A percentile compares a stretch with the other conserved stretches of the same genome.
Conservation (phyloP, 2,329 filamentous ascomycete species). For the Didymella pomorum region DNA sequence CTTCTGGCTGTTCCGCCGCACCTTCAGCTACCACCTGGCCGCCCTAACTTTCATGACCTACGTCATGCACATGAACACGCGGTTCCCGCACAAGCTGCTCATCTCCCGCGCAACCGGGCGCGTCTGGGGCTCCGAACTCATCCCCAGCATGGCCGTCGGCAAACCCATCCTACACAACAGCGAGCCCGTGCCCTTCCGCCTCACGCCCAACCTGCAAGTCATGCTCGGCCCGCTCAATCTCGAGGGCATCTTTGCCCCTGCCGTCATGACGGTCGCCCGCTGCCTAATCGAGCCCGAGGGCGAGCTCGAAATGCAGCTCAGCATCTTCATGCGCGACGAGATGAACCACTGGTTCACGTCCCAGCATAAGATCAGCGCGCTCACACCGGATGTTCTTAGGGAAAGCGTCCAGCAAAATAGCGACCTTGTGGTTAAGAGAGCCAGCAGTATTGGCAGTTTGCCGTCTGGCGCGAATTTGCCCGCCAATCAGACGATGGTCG, state of each 20-base stretch:
- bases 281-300: conserved; percentile 82
- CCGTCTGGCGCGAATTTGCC: conserved; percentile 79
- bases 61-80: conserved; percentile 94
- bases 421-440: conserved; percentile 90
- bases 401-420: conserved; percentile 86
- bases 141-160: conserved; percentile 83
- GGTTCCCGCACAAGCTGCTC: conserved; percentile 94
- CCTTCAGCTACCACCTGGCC: conserved; percentile 95
- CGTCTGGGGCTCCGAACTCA: conserved; percentile 94
- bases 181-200: conserved; percentile 91
- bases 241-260: conserved; percentile 94
- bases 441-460: conserved; percentile 80
- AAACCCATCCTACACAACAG: conserved; percentile 94
- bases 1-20: conserved; percentile 98
- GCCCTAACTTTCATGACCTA: conserved; percentile 98
- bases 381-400: conserved; percentile 71
- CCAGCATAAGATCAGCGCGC: conserved; percentile 66
- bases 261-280: conserved; percentile 94
- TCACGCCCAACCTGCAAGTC: conserved; percentile 94
- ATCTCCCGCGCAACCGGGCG: conserved; percentile 88
- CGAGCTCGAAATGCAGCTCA: conserved; percentile 94
- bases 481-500: conserved; percentile 96
- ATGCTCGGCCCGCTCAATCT: conserved; percentile 95
- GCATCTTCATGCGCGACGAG: conserved; percentile 94
- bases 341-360: conserved; percentile 97